phyloP scores from a whole-genome alignment of 2,329 filamentous ascomycete genomes.

The Fusarium bactridioides region DNA sequence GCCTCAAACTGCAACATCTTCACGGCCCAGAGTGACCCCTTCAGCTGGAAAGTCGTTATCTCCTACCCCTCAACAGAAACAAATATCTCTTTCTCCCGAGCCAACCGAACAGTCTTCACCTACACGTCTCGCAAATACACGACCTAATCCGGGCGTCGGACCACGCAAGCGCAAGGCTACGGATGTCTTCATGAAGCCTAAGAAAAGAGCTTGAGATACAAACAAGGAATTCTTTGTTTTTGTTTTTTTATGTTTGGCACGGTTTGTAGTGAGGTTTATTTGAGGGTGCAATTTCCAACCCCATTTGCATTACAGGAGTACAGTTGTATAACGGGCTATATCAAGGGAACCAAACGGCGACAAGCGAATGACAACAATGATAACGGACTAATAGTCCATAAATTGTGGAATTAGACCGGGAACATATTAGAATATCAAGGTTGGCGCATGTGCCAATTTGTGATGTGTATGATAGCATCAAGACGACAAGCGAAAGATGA shows the following conservation, averaged over 20 bases:
- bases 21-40: conserved; percentile 6
- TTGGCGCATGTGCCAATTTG: neutral
- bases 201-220: conserved; percentile 46
- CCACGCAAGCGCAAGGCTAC: conserved; percentile 55
- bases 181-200: conserved; percentile 59
- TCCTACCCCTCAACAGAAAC: conserved; percentile 25
- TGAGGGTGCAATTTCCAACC: neutral
- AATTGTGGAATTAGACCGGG: neutral
- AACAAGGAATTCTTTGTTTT: neutral
- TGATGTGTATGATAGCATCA: neutral
- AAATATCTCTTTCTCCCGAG: conserved; percentile 33
- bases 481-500: neutral
- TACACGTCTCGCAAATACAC: conserved; percentile 8
- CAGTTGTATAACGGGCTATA: neutral
- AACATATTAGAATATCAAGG: neutral
- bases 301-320: conserved; percentile 1
- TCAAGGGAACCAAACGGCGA: neutral
- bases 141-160: conserved; percentile 4
- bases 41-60: conserved; percentile 14
- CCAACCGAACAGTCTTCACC: conserved; percentile 31
- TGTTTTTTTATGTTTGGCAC: neutral
- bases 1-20: conserved; percentile 17
- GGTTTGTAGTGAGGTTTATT: neutral
- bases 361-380: neutral
- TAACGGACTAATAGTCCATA: neutral